Percentiles rank a stretch among this genome's conserved stretches.
phyloP scores from a whole-genome alignment of 1,284 basidiomycete genomes.

The Ganoderma leucocontextum region DNA sequence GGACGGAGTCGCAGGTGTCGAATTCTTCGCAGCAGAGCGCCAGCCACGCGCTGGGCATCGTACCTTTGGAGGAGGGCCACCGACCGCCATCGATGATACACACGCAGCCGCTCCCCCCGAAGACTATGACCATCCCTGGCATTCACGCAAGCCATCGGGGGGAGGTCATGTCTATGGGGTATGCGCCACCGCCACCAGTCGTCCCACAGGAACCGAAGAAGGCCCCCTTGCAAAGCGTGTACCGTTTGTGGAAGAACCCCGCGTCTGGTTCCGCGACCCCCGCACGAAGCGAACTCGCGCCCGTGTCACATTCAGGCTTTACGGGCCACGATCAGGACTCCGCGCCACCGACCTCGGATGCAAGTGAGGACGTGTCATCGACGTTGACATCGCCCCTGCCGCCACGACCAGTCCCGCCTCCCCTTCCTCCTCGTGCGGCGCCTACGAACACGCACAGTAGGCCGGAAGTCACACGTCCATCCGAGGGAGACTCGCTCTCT shows the following conservation, averaged over 20 bases:
- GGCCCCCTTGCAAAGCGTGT: conserved; percentile 67
- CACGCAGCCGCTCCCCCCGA: conserved; percentile 73
- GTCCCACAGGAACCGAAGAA: conserved; percentile 53
- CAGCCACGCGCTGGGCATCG: conserved; percentile 15
- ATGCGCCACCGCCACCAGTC: conserved; percentile 56
- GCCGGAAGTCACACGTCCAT: conserved; percentile 39
- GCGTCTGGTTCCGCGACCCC: conserved; percentile 41
- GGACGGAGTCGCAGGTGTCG: conserved; percentile 29
- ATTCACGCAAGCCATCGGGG: conserved; percentile 82
- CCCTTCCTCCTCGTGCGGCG: conserved; percentile 64
- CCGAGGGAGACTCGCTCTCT: conserved; percentile 23
- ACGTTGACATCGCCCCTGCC: conserved; percentile 23
- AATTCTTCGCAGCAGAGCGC: conserved; percentile 26
- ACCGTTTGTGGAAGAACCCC: conserved; percentile 72
- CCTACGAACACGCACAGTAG: conserved; percentile 39
- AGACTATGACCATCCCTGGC: conserved; percentile 81
- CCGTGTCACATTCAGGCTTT: conserved; percentile 39
- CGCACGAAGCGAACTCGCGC: conserved; percentile 34
- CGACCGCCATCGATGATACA: conserved; percentile 61
- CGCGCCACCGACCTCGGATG: conserved; percentile 30
- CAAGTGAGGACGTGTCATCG: conserved; percentile 26
- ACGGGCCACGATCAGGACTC: conserved; percentile 43
- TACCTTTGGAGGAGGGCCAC: conserved; percentile 35
- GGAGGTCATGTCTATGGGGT: conserved; percentile 82
- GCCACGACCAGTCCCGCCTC: conserved; percentile 54